Evolutionary conservation across 2,329 filamentous ascomycete species (phyloP).

Genomic region (Periconia sp.): DNA sequence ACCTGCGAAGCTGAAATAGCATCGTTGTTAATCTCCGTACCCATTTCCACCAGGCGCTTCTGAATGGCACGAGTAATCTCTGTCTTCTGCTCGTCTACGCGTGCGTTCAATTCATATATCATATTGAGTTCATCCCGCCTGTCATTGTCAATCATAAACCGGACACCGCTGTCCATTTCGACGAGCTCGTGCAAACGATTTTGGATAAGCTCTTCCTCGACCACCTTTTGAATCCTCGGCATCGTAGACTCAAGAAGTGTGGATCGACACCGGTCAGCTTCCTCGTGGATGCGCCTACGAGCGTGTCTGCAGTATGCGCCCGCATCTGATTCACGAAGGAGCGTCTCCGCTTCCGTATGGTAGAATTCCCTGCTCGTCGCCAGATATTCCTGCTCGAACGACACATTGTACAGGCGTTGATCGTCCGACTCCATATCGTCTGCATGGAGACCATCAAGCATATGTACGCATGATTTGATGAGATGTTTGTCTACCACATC

Average conservation of each 20-base stretch:
- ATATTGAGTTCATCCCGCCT: constrained; percentile 75
- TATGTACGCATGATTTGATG: constrained; percentile 80
- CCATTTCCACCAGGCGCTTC: constrained; percentile 75
- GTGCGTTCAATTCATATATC: constrained; percentile 75
- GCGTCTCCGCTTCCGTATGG: constrained; percentile 67
- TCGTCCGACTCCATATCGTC: constrained; percentile 74
- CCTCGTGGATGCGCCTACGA: constrained; percentile 73
- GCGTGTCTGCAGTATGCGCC: constrained; percentile 79
- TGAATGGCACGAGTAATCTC: constrained; percentile 72
- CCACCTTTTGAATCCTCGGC: constrained; percentile 71
- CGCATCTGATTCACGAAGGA: constrained; percentile 79
- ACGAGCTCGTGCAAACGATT: constrained; percentile 80
- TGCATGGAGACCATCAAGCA: constrained; percentile 89
- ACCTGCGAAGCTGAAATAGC: constrained; percentile 58
- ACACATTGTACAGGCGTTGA: constrained; percentile 79
- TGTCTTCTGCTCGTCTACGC: constrained; percentile 74
- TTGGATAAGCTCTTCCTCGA: constrained; percentile 79
- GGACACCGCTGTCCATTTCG: constrained; percentile 81
- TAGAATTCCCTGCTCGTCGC: constrained; percentile 74
- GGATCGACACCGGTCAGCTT: constrained; percentile 78
- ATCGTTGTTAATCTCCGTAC: constrained; percentile 77
- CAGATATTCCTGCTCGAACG: constrained; percentile 80
- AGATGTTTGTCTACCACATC: constrained; percentile 83
- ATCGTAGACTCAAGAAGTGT: constrained; percentile 74
- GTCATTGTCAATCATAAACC: constrained; percentile 90